Percentiles rank a stretch among this genome's conserved stretches.
phyloP scores from a whole-genome alignment of 1,139 yeast species.

The Yamadazyma aaseri region DNA sequence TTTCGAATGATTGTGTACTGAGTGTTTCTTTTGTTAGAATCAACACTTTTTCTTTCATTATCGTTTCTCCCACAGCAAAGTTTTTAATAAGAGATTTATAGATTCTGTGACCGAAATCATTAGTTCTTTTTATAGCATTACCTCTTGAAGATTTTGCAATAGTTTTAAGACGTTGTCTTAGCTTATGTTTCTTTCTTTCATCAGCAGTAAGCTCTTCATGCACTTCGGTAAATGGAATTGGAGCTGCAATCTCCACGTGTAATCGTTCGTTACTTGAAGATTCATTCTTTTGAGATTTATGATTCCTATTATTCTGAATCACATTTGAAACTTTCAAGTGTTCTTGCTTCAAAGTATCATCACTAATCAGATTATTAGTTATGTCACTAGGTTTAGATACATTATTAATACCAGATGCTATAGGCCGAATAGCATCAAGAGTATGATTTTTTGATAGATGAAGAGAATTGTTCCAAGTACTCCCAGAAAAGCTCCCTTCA shows the following conservation, averaged over 20 bases:
- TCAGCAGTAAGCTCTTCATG: slow-evolving; percentile 12
- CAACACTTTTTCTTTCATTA: slow-evolving; percentile 64
- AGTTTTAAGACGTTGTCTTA: slow-evolving; percentile 21
- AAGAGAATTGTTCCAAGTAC: background rate
- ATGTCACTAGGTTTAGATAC: background rate
- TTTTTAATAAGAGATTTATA: slow-evolving; percentile 22
- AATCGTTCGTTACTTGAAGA: background rate
- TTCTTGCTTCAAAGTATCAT: background rate
- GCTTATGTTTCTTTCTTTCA: slow-evolving; percentile 22
- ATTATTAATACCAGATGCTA: background rate
- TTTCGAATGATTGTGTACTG: slow-evolving; percentile 14
- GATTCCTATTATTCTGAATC: background rate
- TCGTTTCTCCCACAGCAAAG: slow-evolving; percentile 56
- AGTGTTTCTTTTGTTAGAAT: slow-evolving; percentile 39
- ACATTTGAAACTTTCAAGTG: too few relatives aligned
- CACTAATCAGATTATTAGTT: background rate
- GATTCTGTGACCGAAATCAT: slow-evolving; percentile 21
- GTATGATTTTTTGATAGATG: background rate
- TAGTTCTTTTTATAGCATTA: slow-evolving; percentile 18
- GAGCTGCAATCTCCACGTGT: slow-evolving; percentile 9
- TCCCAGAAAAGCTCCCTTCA: background rate
- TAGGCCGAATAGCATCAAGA: background rate
- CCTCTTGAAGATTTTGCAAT: slow-evolving; percentile 27
- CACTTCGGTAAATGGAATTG: slow-evolving; percentile 15
- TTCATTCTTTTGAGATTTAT: background rate